Evolutionary conservation across 129 eudicot genomes (phyloP), one percentile per base, ranked within the genome.

Genomic region (Apium graveolens): DNA sequence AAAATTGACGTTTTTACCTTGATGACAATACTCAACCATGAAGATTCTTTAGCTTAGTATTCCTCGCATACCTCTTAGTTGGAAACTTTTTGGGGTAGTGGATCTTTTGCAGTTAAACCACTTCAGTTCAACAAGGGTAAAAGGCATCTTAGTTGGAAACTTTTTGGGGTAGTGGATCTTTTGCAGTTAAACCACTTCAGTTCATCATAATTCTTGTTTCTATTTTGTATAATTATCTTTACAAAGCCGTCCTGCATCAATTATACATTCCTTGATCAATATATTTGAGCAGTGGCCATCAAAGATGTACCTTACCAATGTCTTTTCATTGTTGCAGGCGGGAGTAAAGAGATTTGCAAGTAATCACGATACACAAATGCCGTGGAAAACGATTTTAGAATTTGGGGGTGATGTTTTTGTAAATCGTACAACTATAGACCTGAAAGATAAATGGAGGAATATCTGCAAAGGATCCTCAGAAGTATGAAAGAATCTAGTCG

Each of bases 371-470:
- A 66, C 34, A 80, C 65, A 32, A 49, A 82, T 90, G 49, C 93
- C 98, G 20, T 93, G 98, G 98, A 87, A 80, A 78, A 83, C 75
- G 62, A 90, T 93, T 42, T 68, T 90, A 84, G 92, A 91, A 70
- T 87, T 82, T 69, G 98, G 98, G 29, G 76, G 48, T 11, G 84
- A 66, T 5, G 81, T 80, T 34, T 93, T 93, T 34, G 82, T 80
- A 7, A 79, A 84, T 44, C 97, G 97, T 42, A 85, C 86, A 0
- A 5, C 88, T 1, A 62, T 81, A 11, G 96, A 92, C 81, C 84
- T 93, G 55, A 90, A 92, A 83, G 96, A 92, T 87, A 92, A 92
- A 83, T 92, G 97, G 97, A 87, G 97, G 82, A 92, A 92, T 80
- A 73, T 92, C 37, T 63, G 88, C 81, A 91, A 86, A 88, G 83